Base-by-base conservation (phyloP, 345 rosid genomes). In the Reutealis trisperma region DNA sequence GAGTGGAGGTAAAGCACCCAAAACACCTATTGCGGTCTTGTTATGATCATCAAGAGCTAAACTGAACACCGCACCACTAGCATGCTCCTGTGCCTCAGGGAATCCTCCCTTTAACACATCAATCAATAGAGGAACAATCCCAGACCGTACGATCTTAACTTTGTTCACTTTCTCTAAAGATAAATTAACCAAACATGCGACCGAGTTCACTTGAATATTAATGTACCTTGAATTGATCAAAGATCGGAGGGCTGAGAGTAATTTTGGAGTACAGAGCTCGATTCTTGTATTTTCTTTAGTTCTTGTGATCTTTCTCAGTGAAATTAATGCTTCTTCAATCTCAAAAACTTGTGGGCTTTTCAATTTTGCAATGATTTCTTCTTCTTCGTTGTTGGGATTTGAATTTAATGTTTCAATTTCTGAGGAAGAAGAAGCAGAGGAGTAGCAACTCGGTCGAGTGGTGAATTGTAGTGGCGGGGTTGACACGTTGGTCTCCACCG, bases 1-100 rank as follows among this genome's bases (percentile, higher is more conserved):
- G 11, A 96, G 85, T 18, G 99, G 97, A 47, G 87, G 90, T 75
- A 96, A 68, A 7, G 90, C 99, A 18, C 99, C 99, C 60, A 96
- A 74, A 0, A 90, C 98, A 1, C 98, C 99, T 16, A 96, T 90
- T 32, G 94, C 99, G 8, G 90, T 88, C 84, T 91, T 93, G 82
- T 90, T 96, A 72, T 85, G 79, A 51, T 93, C 93, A 5, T 93
- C 98, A 0, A 93, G 81, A 13, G 98, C 91, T 70, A 96, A 77
- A 77, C 98, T 93, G 77, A 93, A 96, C 12, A 93, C 78, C 1
- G 90, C 93, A 64, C 93, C 97, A 41, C 85, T 82, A 37, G 94
- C 97, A 73, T 96, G 97, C 42, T 96, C 97, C 69, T 88, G 91
- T 4, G 93, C 94, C 76, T 96, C 96, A 1, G 82, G 75, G 2